Conservation (phyloP, 1,284 basidiomycete genomes). For the Cystobasidiaceae sp. region DNA sequence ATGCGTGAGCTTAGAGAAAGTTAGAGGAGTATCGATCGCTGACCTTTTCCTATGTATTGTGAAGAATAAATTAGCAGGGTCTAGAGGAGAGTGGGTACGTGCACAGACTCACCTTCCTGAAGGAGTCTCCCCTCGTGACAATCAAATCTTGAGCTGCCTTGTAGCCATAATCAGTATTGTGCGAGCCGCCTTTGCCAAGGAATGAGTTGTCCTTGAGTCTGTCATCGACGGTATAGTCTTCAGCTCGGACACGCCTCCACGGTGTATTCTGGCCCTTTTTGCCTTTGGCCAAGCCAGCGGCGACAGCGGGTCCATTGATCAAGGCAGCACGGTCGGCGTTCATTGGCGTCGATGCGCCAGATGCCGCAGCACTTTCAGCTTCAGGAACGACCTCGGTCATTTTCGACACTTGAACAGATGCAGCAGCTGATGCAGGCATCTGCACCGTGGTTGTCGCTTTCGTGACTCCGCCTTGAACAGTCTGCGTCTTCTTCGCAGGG, state of each 20-base stretch:
- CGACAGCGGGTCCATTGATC: not conserved
- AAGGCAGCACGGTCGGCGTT: conserved; percentile 12
- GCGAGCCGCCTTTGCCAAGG: conserved; percentile 64
- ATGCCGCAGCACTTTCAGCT: not conserved
- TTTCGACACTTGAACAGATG: conserved; percentile 7
- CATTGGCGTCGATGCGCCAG: conserved; percentile 16
- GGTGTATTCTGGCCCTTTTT: conserved; percentile 50
- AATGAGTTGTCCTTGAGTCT: conserved; percentile 76
- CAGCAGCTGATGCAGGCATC: conserved; percentile 26
- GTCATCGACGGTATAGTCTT: conserved; percentile 58
- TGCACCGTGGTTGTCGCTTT: conserved; percentile 18
- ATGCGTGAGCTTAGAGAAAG: not conserved
- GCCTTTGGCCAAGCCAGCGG: conserved; percentile 25
- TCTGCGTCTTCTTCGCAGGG: conserved; percentile 31
- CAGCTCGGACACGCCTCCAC: conserved; percentile 76
- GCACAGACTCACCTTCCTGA: conserved; percentile 60
- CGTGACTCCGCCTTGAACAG: conserved; percentile 17
- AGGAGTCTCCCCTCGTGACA: conserved; percentile 86
- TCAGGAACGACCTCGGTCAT: not conserved
- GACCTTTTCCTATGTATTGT: too few relatives aligned
- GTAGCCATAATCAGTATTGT: conserved; percentile 76
- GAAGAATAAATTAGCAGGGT: too few relatives aligned
- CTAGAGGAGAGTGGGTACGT: too few relatives aligned
- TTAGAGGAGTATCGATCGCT: not conserved
- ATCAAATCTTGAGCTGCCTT: conserved; percentile 80